Percentiles rank a stretch among this genome's conserved stretches.
These are phyloP conservation scores for Tolypocladium album DNA, from an alignment of 2,329 filamentous ascomycete species.

Conservation along the genomic window DNA sequence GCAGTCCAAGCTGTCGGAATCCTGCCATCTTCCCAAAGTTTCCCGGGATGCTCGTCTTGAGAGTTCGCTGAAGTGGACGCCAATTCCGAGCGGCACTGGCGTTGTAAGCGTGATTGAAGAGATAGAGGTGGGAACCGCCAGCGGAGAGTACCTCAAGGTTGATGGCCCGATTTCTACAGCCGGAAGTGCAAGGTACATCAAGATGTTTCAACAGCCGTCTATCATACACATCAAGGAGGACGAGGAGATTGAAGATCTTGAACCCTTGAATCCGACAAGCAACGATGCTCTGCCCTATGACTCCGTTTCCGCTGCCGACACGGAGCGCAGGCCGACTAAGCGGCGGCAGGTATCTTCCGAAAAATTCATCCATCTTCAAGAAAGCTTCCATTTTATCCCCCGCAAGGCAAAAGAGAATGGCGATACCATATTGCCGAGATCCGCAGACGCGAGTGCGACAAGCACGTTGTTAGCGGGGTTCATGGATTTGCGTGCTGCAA, in stretches of 20 bases:
- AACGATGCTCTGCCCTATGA: neutral
- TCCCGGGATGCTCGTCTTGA: slow-evolving; percentile 4
- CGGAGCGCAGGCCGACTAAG: neutral
- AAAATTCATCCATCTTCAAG: neutral
- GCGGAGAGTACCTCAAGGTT: slow-evolving; percentile 6
- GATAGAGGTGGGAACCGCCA: slow-evolving; percentile 1
- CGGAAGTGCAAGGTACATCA: slow-evolving; percentile 9
- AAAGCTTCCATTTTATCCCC: neutral
- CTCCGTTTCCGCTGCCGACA: neutral
- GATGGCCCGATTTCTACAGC: neutral
- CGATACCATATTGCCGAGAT: slow-evolving; percentile 5
- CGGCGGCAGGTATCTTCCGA: neutral
- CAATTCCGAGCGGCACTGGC: slow-evolving; percentile 5
- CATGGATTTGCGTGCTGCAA: slow-evolving; percentile 18
- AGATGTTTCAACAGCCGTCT: neutral
- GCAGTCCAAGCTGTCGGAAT: neutral
- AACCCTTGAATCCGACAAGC: no score
- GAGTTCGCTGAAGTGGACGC: slow-evolving; percentile 14
- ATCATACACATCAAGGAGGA: slow-evolving; percentile 9
- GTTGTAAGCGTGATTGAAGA: slow-evolving; percentile 6
- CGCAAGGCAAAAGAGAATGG: neutral
- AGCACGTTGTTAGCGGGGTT: slow-evolving; percentile 18
- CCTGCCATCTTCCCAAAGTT: slow-evolving; percentile 2
- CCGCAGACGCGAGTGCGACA: slow-evolving; percentile 11
- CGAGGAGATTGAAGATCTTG: slow-evolving; percentile 10